phyloP scores from a whole-genome alignment of 768 basidiomycete species.

The Lentinula edodes region DNA sequence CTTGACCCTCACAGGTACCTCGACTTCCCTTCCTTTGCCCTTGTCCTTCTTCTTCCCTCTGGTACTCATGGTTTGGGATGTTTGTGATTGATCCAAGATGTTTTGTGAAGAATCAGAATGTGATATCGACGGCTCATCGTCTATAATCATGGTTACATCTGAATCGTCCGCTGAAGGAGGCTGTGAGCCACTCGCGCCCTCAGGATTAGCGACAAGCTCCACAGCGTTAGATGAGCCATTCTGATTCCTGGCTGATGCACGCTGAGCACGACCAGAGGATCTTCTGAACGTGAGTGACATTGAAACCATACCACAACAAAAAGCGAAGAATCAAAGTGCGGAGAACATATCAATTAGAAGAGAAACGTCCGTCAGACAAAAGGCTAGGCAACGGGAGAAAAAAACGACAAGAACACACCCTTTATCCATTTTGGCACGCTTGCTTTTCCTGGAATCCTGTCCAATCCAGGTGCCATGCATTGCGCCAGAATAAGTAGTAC shows the following conservation, averaged over 20 bases:
- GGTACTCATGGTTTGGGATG: conserved; percentile 23
- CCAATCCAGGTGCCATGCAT: conserved; percentile 60
- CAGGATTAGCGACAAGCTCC: conserved; percentile 30
- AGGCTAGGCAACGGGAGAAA: conserved; percentile 12
- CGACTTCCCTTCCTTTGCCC: conserved; percentile 41
- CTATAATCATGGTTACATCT: conserved; percentile 49
- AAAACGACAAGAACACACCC: conserved; percentile 42
- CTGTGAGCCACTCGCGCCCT: conserved; percentile 28
- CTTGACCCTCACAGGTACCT: conserved; percentile 38
- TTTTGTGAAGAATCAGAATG: conserved; percentile 56
- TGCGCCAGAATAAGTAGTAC: conserved; percentile 81
- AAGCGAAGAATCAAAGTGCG: conserved; percentile 16
- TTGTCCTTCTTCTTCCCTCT: conserved; percentile 41
- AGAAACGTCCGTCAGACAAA: conserved; percentile 13
- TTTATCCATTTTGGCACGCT: conserved; percentile 71
- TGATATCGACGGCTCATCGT: conserved; percentile 54
- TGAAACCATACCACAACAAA: conserved; percentile 16
- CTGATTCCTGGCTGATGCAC: conserved; percentile 64
- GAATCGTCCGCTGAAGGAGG: conserved; percentile 38
- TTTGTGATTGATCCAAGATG: conserved; percentile 25
- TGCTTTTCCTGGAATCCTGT: conserved; percentile 57
- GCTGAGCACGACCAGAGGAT: conserved; percentile 63
- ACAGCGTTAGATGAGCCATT: conserved; percentile 34
- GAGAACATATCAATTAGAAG: conserved; percentile 14
- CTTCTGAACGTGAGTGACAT: conserved; percentile 30